A percentile compares a stretch with the other conserved stretches of the same genome.
These are phyloP conservation scores for Mycena haematopus DNA, from an alignment of 768 basidiomycete species.

Conservation along the genomic window DNA sequence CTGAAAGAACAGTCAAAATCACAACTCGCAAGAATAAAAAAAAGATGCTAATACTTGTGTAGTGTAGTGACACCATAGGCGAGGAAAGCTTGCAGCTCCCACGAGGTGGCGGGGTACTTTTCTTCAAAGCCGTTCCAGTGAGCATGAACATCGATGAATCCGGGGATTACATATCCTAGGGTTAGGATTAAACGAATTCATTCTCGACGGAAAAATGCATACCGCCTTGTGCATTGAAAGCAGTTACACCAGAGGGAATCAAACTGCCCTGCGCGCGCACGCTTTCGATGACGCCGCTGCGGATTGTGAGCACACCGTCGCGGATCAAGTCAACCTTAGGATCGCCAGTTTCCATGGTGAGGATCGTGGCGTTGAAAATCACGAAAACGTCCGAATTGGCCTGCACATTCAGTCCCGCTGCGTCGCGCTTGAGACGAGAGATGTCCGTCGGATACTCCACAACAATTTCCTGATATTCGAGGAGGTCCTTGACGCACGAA, in stretches of 20 bases:
- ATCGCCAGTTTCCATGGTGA: conserved; percentile 70
- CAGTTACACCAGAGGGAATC: conserved; percentile 46
- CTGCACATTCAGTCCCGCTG: conserved; percentile 33
- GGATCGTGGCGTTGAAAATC: conserved; percentile 70
- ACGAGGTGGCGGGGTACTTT: conserved; percentile 67
- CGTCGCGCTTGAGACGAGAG: conserved; percentile 61
- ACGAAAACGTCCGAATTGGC: conserved; percentile 55
- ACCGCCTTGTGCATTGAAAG: conserved; percentile 71
- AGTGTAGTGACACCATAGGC: conserved; percentile 79
- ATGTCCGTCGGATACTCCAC: conserved; percentile 69
- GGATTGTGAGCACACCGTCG: conserved; percentile 58
- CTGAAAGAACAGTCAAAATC: conserved; percentile 39
- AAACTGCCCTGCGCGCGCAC: conserved; percentile 44
- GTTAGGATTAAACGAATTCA: background rate
- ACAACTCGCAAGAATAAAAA: background rate
- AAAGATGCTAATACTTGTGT: conserved; percentile 62
- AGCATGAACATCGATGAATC: conserved; percentile 80
- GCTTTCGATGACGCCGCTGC: conserved; percentile 63
- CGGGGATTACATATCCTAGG: conserved; percentile 69
- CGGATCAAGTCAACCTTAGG: conserved; percentile 54
- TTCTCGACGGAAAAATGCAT: conserved; percentile 22
- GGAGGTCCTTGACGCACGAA: conserved; percentile 59
- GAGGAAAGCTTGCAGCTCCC: conserved; percentile 79
- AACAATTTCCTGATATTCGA: conserved; percentile 65
- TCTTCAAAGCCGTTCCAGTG: conserved; percentile 68